Conservation (phyloP, 805 yeast genomes). For the Saccharomycopsis fodiens region DNA sequence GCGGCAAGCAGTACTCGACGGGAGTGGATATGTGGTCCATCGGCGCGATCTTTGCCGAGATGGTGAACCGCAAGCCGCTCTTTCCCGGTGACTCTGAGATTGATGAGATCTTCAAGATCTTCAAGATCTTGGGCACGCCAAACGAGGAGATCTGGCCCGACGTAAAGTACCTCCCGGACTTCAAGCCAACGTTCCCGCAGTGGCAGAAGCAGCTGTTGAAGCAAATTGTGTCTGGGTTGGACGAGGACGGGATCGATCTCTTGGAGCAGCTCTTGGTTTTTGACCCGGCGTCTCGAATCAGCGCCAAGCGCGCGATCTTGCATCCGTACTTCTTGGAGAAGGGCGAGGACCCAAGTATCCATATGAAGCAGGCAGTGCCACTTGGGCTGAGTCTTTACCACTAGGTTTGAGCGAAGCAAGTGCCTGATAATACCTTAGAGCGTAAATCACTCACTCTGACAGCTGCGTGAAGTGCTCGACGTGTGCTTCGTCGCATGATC, state of each 20-base stretch:
- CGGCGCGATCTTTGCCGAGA: constrained; percentile 96
- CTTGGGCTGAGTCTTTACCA: constrained; percentile 22
- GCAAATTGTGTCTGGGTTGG: constrained; percentile 52
- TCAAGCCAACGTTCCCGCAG: constrained; percentile 86
- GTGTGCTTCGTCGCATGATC: too few relatives aligned
- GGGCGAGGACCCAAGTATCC: constrained; percentile 24
- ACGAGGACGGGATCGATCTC: constrained; percentile 76
- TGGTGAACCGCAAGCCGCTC: constrained; percentile 91
- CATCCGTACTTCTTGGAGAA: constrained; percentile 82
- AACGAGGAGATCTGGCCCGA: constrained; percentile 93
- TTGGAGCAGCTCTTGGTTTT: constrained; percentile 72
- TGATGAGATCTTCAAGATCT: constrained; percentile 91
- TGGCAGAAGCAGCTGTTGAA: constrained; percentile 69
- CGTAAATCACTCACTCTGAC: too few relatives aligned
- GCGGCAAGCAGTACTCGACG: constrained; percentile 95
- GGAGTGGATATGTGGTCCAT: constrained; percentile 99
- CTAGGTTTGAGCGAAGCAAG: background rate
- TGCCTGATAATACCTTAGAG: too few relatives aligned
- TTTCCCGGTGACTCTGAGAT: constrained; percentile 98
- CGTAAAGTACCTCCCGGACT: constrained; percentile 84
- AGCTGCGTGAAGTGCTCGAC: too few relatives aligned
- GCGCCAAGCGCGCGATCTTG: constrained; percentile 85
- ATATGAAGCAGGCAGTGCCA: constrained; percentile 25
- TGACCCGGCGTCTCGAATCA: constrained; percentile 89
- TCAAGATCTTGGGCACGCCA: constrained; percentile 90